Evolutionary conservation across 345 rosid species (phyloP).

Genomic region (Linum lewisii): DNA sequence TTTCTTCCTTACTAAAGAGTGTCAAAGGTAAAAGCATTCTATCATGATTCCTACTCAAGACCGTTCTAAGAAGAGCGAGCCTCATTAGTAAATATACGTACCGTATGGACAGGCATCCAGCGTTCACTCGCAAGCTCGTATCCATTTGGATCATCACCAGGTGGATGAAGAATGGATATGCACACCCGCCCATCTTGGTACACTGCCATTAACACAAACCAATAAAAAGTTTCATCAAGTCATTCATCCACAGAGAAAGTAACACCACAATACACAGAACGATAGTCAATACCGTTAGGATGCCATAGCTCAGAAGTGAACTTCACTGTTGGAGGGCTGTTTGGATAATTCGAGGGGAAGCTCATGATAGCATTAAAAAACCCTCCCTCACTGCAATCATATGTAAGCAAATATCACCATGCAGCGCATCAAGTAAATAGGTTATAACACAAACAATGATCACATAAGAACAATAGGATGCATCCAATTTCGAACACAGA

Average conservation of each 20-base stretch:
- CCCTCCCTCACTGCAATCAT: constrained; percentile 83
- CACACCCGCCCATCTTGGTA: constrained; percentile 93
- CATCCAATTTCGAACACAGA: too few species aligned
- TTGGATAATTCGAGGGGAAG: constrained; percentile 82
- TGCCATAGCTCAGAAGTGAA: constrained; percentile 96
- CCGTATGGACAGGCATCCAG: constrained; percentile 94
- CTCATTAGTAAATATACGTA: constrained; percentile 20
- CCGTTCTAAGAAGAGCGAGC: not conserved
- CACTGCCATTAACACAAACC: constrained; percentile 30
- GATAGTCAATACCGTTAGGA: constrained; percentile 68
- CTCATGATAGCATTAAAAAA: constrained; percentile 90
- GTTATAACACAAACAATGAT: not conserved
- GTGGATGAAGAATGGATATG: constrained; percentile 97
- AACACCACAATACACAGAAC: not conserved
- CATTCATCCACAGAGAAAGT: not conserved
- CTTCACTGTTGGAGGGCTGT: constrained; percentile 82
- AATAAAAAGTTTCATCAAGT: not conserved
- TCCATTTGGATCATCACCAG: constrained; percentile 96
- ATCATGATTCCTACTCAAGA: not conserved
- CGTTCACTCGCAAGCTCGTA: constrained; percentile 98
- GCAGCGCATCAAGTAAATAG: not conserved
- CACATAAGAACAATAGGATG: too few species aligned
- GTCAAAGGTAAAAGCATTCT: not conserved
- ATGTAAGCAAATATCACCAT: not conserved
- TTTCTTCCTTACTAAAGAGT: not conserved